These are phyloP conservation scores for Miscanthus lutarioriparius DNA, from an alignment of 176 grass and related monocot genomes.

Conservation along the genomic window DNA sequence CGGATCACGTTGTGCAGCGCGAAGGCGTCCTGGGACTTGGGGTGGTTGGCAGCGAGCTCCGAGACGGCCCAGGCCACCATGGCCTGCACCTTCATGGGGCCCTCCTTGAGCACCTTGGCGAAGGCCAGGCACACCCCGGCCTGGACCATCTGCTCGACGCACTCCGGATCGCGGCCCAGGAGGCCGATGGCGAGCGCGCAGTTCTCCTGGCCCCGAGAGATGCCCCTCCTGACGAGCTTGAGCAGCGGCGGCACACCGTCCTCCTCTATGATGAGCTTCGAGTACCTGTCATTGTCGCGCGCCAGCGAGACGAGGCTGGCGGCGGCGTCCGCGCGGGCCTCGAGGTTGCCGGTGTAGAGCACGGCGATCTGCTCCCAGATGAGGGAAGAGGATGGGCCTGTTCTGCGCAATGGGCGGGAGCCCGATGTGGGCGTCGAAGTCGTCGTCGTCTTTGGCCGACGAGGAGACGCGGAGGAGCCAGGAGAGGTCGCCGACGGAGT, in stretches of 20 bases:
- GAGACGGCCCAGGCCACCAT: conserved; percentile 91
- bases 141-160: conserved; percentile 89
- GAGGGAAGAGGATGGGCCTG: conserved; percentile 96
- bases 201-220: conserved; percentile 75
- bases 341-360: conserved; percentile 83
- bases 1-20: conserved; percentile 76
- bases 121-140: conserved; percentile 68
- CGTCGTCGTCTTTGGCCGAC: conserved; percentile 53
- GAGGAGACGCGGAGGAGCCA: conserved; percentile 95
- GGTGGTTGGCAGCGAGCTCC: conserved; percentile 73
- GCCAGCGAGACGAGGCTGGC: conserved; percentile 92
- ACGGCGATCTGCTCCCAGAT: conserved; percentile 99
- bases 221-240: conserved; percentile 70
- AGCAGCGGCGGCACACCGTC: conserved; percentile 83
- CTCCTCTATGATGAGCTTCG: conserved; percentile 97
- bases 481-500: conserved; percentile 86
- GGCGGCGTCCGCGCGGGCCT: conserved; percentile 81
- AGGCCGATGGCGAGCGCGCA: conserved; percentile 81
- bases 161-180: conserved; percentile 81
- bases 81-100: conserved; percentile 91
- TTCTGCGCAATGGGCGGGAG: conserved; percentile 98
- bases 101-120: conserved; percentile 95
- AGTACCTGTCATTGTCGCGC: conserved; percentile 79
- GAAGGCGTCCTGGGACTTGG: conserved; percentile 89
- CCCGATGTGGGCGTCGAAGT: conserved; percentile 75